These are phyloP conservation scores for Zychaea mexicana DNA, from an alignment of 371 early-diverging fungal species.

Conservation along the genomic window DNA sequence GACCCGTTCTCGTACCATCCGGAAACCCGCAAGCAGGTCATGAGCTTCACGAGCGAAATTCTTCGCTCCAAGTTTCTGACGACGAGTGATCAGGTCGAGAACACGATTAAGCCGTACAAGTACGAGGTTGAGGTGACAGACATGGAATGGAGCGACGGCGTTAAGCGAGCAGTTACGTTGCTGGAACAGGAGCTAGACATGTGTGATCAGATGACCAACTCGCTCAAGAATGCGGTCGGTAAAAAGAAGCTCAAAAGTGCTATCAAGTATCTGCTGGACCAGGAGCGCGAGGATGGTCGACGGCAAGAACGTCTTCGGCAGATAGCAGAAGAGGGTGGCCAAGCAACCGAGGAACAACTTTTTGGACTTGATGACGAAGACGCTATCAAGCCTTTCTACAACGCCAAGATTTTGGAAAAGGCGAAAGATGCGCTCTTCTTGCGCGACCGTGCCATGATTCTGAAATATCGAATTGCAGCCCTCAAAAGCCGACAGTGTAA, in stretches of 20 bases:
- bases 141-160: conserved; percentile 91
- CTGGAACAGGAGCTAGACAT: conserved; percentile 79
- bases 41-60: conserved; percentile 82
- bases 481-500: conserved; percentile 80
- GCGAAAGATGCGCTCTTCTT: conserved; percentile 81
- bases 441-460: conserved; percentile 71
- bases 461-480: conserved; percentile 82
- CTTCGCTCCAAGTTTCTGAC: conserved; percentile 83
- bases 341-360: conserved; percentile 23
- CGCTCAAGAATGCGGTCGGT: conserved; percentile 78
- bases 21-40: conserved; percentile 77
- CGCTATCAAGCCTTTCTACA: conserved; percentile 58
- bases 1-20: conserved; percentile 90
- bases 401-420: conserved; percentile 74
- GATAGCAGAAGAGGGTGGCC: conserved; percentile 24
- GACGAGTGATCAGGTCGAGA: conserved; percentile 96
- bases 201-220: conserved; percentile 70
- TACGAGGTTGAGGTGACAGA: conserved; percentile 92
- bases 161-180: conserved; percentile 71
- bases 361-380: conserved; percentile 38
- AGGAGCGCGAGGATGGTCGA: conserved; percentile 55
- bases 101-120: conserved; percentile 98
- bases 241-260: conserved; percentile 84
- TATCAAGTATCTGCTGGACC: conserved; percentile 64
- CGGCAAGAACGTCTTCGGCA: conserved; percentile 43